Base-by-base conservation (phyloP, 129 eudicot genomes). In the Flaveria sonorensis region DNA sequence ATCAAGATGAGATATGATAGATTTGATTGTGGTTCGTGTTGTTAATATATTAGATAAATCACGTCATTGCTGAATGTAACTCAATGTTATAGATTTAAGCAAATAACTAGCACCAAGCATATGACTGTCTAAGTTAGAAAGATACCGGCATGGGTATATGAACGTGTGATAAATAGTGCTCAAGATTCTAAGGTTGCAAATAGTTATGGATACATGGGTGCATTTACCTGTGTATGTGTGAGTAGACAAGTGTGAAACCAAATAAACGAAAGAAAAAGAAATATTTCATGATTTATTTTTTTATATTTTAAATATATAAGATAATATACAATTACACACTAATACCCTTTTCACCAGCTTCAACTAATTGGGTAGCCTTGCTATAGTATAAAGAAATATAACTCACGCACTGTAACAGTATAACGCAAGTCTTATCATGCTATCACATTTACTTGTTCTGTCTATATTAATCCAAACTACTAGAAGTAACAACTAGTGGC, bases 21-120 rank as follows among this genome's bases (percentile, higher is more conserved):
- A 48, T 47, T 63, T 47, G 62, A 61, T 47, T 11, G 71, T 75
- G 45, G 70, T 42, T 75, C 28, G 47, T 32, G 47, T 47, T 60
- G 45, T 24, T 74, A 59, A 42, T 73, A 56, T 39, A 62, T 28
- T 59, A 42, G 59, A 74, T 60, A 16, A 45, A 74, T 60, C 2
- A 23, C 24, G 24, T 43, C 57, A 23, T 59, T 74, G 59, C 26
- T 60, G 70, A 56, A 40, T 56, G 42, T 20, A 39, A 28, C 16
- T 56, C 53, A 39, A 19, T 40, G 23, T 20, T 56, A 40, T 73
- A 36, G 1, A 7, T 73, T 73, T 39, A 73, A 73, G 77, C 56
- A 13, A 20, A 3, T 19, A 20, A 55, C 53, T 56, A 14, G 40
- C 23, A 40, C 36, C 67, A 55, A 72, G 51, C 36, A 39, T 32